Base-by-base conservation (phyloP, 805 yeast genomes). In the Pichia nanzhaoensis region DNA sequence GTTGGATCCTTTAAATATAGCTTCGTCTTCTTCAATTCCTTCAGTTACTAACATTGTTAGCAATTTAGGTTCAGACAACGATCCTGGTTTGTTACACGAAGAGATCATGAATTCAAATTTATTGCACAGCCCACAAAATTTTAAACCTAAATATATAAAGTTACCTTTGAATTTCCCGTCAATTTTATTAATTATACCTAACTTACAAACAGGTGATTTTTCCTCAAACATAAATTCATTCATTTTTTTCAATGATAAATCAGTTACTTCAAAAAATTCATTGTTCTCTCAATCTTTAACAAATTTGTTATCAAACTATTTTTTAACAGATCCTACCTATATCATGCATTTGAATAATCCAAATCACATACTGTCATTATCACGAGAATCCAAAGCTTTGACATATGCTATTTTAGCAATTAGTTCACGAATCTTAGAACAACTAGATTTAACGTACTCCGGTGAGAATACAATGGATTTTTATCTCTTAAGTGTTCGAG, bases 371-470 rank as follows among this genome's bases (percentile, higher is more conserved):
- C 63, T 64, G 6, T 51, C 67, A 51, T 49, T 74, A 66, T 56
- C 79, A 45, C 54, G 70, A 60, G 55, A 55, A 33, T 60, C 61
- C 44, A 47, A 55, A 12, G 54, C 60, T 22, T 47, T 61, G 21
- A 54, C 55, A 24, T 58, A 51, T 38, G 57, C 63, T 12, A 46
- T 56, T 5, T 41, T 62, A 46, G 65, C 65, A 3, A 44, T 62
- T 9, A 50, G 64, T 19, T 58, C 65, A 7, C 52, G 64, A 41
- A 55, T 58, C 24, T 44, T 58, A 31, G 62, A 58, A 44, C 53
- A 53, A 43, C 50, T 49, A 16, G 49, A 48, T 27, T 30, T 47
- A 1, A 19, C 39, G 10, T 53, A 50, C 40, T n/a, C 50, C n/a
- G 60, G 59, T 17, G 59, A 57, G 21, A 50, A 56, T 38, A 59